phyloP scores from a whole-genome alignment of 805 yeast species.

The Ogataea methanolica region DNA sequence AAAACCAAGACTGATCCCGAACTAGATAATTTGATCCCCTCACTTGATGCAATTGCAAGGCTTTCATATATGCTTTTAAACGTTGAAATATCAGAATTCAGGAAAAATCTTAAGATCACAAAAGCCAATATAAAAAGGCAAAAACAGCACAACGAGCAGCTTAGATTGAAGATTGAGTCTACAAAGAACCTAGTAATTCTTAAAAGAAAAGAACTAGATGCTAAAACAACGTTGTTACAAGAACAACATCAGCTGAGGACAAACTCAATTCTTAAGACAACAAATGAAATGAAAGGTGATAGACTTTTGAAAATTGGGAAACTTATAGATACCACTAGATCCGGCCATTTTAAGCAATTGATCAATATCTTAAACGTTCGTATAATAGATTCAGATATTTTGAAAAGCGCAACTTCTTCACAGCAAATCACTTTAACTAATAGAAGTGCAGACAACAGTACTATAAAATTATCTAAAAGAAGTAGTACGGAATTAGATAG shows the following conservation, averaged over 20 bases:
- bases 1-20: background rate
- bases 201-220: background rate
- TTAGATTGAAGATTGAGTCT: conserved; percentile 3
- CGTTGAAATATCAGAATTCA: conserved; percentile 22
- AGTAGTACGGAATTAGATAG: conserved; percentile 7
- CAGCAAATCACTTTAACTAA: too few species aligned
- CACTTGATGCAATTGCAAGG: conserved; percentile 23
- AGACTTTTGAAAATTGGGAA: conserved; percentile 9
- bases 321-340: conserved; percentile 10
- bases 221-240: conserved; percentile 2
- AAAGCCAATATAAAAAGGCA: conserved; percentile 5
- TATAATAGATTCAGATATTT: background rate
- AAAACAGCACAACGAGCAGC: conserved; percentile 4
- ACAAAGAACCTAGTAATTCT: background rate
- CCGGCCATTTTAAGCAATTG: conserved; percentile 15
- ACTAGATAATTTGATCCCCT: conserved; percentile 13
- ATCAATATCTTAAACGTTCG: conserved; percentile 9
- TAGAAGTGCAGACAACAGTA: too few species aligned
- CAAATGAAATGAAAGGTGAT: conserved; percentile 7
- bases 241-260: conserved; percentile 1
- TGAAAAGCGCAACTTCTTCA: too few species aligned
- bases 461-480: background rate
- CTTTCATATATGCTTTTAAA: conserved; percentile 28
- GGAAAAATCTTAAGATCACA: conserved; percentile 10
- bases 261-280: background rate